Percentiles rank a stretch among this genome's conserved stretches.
These are phyloP conservation scores for Amphicarpaea edgeworthii DNA, from an alignment of 306 rosid genomes.

Conservation along the genomic window DNA sequence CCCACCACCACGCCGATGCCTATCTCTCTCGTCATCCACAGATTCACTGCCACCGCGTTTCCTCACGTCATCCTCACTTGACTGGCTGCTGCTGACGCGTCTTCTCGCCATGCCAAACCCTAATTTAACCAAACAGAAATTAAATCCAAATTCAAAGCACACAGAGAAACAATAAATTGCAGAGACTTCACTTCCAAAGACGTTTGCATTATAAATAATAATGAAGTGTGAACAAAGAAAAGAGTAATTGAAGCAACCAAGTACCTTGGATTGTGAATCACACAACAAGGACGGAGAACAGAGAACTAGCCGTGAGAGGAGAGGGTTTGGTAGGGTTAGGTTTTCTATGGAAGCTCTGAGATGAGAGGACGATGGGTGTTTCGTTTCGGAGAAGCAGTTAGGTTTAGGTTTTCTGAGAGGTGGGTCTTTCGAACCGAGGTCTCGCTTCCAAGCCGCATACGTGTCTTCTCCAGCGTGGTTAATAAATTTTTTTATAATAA, in stretches of 20 bases:
- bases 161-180: neutral
- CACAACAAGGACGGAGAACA: neutral
- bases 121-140: neutral
- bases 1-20: conserved; percentile 5
- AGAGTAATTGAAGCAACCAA: neutral
- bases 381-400: neutral
- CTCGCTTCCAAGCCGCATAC: too few species aligned
- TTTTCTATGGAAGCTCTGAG: neutral
- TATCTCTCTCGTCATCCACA: conserved; percentile 52
- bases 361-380: neutral
- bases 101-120: conserved; percentile 60
- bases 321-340: neutral
- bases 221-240: neutral
- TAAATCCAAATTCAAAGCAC: neutral
- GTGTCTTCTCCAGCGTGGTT: too few species aligned
- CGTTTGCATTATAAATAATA: neutral
- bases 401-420: neutral
- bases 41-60: conserved; percentile 48
- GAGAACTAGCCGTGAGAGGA: neutral
- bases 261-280: neutral
- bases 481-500: too few species aligned
- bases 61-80: conserved; percentile 59
- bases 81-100: conserved; percentile 46
- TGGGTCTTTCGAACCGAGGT: too few species aligned
- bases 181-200: neutral